phyloP scores from a whole-genome alignment of 108 stramenopile species.

The Parmales sp. region DNA sequence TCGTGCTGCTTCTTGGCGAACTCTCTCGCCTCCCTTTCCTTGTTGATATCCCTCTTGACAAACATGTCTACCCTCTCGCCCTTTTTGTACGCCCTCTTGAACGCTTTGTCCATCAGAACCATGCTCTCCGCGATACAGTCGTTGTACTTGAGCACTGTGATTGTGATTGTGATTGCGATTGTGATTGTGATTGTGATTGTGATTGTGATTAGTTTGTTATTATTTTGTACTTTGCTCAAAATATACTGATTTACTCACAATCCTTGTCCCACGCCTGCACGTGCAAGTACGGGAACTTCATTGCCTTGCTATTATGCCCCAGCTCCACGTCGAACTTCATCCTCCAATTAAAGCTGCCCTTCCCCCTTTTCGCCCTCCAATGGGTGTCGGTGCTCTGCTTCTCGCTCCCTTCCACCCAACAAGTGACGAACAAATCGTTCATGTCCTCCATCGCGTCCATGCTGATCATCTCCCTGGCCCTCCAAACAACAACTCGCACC shows the following conservation, averaged over 20 bases:
- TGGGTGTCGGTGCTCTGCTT: constrained; percentile 52
- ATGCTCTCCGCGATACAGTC: constrained; percentile 35
- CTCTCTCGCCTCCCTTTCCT: neutral
- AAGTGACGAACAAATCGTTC: constrained; percentile 36
- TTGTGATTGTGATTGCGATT: too few relatives aligned
- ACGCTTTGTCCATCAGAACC: constrained; percentile 21
- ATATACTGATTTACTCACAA: too few relatives aligned
- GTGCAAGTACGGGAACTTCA: constrained; percentile 38
- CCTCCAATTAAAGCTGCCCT: constrained; percentile 41
- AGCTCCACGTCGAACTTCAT: constrained; percentile 37
- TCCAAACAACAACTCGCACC: constrained; percentile 32
- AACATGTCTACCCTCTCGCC: constrained; percentile 10
- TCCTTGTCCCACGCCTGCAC: constrained; percentile 48
- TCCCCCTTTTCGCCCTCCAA: constrained; percentile 44
- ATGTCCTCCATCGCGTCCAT: constrained; percentile 30
- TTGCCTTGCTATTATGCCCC: constrained; percentile 6
- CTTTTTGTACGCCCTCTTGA: constrained; percentile 16
- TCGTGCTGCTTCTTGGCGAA: neutral
- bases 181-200: too few relatives aligned
- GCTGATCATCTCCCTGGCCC: constrained; percentile 16
- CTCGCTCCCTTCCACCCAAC: constrained; percentile 36
- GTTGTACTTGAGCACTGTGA: constrained; percentile 40
- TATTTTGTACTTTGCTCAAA: too few relatives aligned
- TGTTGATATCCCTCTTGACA: neutral
- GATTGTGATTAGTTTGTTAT: too few relatives aligned